These are phyloP conservation scores for Iberis amara DNA, from an alignment of 441 rosid species.

Conservation along the genomic window DNA sequence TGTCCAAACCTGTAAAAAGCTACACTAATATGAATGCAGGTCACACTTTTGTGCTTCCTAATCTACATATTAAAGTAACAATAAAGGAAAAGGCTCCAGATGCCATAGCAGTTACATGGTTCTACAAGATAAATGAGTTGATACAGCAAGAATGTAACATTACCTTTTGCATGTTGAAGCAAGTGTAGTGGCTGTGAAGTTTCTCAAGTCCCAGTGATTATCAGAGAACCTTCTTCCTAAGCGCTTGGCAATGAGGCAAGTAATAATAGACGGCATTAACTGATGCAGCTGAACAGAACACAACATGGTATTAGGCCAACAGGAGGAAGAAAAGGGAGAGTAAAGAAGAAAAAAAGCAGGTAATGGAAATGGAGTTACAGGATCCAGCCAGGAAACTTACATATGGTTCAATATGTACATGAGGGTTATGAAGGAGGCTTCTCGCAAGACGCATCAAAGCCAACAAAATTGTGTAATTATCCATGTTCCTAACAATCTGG, in stretches of 20 bases:
- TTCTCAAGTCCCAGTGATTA: constrained; percentile 61
- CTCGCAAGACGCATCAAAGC: constrained; percentile 55
- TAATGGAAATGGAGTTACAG: not conserved
- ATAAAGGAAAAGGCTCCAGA: not conserved
- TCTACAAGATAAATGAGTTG: constrained; percentile 5
- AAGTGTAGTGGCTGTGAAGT: constrained; percentile 44
- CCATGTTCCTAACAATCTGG: constrained; percentile 50
- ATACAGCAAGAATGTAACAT: constrained; percentile 13
- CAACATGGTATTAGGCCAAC: constrained; percentile 7
- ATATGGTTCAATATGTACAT: constrained; percentile 55
- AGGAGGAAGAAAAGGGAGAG: constrained; percentile 17
- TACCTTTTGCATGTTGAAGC: constrained; percentile 56
- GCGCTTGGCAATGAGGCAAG: constrained; percentile 56
- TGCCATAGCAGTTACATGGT: not conserved
- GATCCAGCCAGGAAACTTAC: constrained; percentile 35
- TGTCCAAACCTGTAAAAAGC: constrained; percentile 49
- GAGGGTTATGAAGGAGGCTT: constrained; percentile 54
- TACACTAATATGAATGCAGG: constrained; percentile 21
- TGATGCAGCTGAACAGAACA: constrained; percentile 48
- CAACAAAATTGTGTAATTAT: constrained; percentile 37
- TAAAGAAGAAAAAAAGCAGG: not conserved
- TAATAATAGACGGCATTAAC: constrained; percentile 56
- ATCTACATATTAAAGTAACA: constrained; percentile 7
- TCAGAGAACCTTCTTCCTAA: constrained; percentile 50
- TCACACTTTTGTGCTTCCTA: not conserved